phyloP scores from a whole-genome alignment of 345 rosid genomes.

The Raphanus sativus region DNA sequence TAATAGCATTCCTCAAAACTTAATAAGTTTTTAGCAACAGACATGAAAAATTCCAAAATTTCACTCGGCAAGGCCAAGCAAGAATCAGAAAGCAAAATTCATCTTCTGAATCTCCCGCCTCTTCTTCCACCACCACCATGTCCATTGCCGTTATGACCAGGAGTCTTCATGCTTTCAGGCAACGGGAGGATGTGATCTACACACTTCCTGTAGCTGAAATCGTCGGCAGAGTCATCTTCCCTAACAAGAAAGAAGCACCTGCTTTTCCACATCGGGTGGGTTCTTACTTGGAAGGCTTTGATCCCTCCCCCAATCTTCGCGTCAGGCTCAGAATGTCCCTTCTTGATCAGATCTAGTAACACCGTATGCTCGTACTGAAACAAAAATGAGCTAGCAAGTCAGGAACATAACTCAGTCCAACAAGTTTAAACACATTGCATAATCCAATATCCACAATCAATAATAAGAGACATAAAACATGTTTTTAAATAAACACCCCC shows the following conservation, averaged over 20 bases:
- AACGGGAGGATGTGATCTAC: conserved; percentile 82
- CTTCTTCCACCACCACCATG: conserved; percentile 56
- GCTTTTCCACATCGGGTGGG: conserved; percentile 71
- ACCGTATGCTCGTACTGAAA: conserved; percentile 73
- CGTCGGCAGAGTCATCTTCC: conserved; percentile 69
- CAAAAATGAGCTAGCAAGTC: conserved; percentile 57
- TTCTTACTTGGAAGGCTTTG: conserved; percentile 65
- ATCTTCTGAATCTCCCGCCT: conserved; percentile 48
- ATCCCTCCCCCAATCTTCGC: conserved; percentile 77
- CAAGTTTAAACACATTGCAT: too few relatives aligned
- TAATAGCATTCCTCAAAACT: neutral
- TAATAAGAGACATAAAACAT: too few relatives aligned
- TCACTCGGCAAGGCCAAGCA: too few relatives aligned
- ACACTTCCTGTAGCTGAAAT: conserved; percentile 97
- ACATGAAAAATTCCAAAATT: neutral
- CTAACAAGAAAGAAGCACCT: conserved; percentile 79
- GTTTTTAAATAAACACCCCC: too few relatives aligned
- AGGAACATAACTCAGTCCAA: conserved; percentile 22
- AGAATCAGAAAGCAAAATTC: too few relatives aligned
- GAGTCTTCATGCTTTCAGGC: too few relatives aligned
- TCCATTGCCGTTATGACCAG: conserved; percentile 49
- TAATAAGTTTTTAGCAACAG: neutral
- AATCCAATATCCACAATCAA: too few relatives aligned
- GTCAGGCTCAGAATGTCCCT: conserved; percentile 75
- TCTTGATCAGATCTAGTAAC: conserved; percentile 73